Percentiles rank a stretch among this genome's conserved stretches.
These are phyloP conservation scores for Aspergillus sp. DNA, from an alignment of 2,329 filamentous ascomycete species.

Conservation along the genomic window DNA sequence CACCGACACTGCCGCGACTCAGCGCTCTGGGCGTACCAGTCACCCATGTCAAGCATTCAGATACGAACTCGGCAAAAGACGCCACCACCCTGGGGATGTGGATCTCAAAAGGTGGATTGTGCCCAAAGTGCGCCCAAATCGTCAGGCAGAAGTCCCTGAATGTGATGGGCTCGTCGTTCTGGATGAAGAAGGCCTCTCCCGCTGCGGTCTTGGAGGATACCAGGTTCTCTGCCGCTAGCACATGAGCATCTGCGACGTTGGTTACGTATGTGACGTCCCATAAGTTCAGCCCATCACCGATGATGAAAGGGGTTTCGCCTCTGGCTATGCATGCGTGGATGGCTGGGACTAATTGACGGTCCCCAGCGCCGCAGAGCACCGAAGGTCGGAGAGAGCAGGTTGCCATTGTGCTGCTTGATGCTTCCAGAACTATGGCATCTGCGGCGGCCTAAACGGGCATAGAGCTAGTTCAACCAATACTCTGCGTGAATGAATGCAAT, in stretches of 20 bases:
- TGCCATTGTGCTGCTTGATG: slow-evolving; percentile 27
- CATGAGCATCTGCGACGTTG: slow-evolving; percentile 42
- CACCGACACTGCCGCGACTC: slow-evolving; percentile 51
- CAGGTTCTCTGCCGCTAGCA: slow-evolving; percentile 41
- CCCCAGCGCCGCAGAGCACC: slow-evolving; percentile 40
- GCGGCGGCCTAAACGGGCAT: slow-evolving; percentile 31
- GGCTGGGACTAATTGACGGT: slow-evolving; percentile 37
- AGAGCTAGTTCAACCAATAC: not conserved
- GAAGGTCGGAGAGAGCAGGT: slow-evolving; percentile 41
- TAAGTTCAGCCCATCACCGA: slow-evolving; percentile 38
- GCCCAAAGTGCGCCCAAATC: slow-evolving; percentile 46
- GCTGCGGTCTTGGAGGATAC: slow-evolving; percentile 34
- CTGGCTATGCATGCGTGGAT: slow-evolving; percentile 42
- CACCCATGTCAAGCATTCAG: slow-evolving; percentile 46
- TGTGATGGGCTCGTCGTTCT: slow-evolving; percentile 42
- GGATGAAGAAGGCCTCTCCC: slow-evolving; percentile 43
- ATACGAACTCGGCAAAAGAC: slow-evolving; percentile 42
- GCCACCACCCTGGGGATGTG: slow-evolving; percentile 46
- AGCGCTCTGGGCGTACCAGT: slow-evolving; percentile 43
- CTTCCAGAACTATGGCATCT: slow-evolving; percentile 36
- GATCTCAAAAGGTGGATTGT: slow-evolving; percentile 44
- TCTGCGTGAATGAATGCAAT: not conserved
- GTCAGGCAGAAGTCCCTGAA: slow-evolving; percentile 42
- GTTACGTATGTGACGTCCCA: slow-evolving; percentile 42
- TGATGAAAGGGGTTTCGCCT: slow-evolving; percentile 36